These are phyloP conservation scores for Lithohypha guttulata DNA, from an alignment of 2,329 filamentous ascomycete species.

Conservation along the genomic window DNA sequence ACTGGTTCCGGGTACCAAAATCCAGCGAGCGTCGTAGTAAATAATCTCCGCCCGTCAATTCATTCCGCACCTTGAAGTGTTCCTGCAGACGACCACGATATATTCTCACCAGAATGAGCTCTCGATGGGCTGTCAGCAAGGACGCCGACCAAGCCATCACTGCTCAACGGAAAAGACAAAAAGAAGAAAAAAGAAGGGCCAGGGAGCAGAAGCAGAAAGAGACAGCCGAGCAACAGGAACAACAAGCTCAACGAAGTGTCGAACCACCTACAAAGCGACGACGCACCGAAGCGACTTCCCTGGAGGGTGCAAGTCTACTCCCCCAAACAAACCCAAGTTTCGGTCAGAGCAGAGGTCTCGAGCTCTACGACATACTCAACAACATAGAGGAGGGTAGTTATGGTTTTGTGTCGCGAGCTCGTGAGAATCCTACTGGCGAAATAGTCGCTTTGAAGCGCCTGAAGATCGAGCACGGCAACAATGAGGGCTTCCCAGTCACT, in stretches of 20 bases:
- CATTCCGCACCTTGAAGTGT: too few relatives aligned
- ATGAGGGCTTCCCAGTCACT: slow-evolving; percentile 80
- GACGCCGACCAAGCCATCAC: slow-evolving; percentile 63
- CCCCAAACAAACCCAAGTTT: slow-evolving; percentile 61
- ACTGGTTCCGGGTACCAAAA: too few relatives aligned
- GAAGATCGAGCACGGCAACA: slow-evolving; percentile 65
- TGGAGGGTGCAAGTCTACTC: slow-evolving; percentile 46
- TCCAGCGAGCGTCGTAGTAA: too few relatives aligned
- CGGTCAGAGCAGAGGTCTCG: slow-evolving; percentile 63
- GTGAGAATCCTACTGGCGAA: slow-evolving; percentile 59
- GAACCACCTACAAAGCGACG: slow-evolving; percentile 46
- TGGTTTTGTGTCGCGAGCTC: slow-evolving; percentile 81
- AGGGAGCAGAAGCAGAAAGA: slow-evolving; percentile 72
- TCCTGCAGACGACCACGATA: too few relatives aligned
- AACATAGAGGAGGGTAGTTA: slow-evolving; percentile 97
- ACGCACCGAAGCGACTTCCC: slow-evolving; percentile 48
- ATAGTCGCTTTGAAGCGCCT: slow-evolving; percentile 88
- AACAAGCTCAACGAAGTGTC: too few relatives aligned
- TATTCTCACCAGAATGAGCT: too few relatives aligned
- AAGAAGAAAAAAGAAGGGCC: slow-evolving; percentile 75
- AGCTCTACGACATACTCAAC: slow-evolving; percentile 85
- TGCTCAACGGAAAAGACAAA: slow-evolving; percentile 64
- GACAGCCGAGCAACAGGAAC: slow-evolving; percentile 46
- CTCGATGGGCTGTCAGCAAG: slow-evolving; percentile 79
- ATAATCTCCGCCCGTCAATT: too few relatives aligned